Evolutionary conservation across 2,329 filamentous ascomycete genomes (phyloP).

Genomic region (Talaromyces amestolkiae): DNA sequence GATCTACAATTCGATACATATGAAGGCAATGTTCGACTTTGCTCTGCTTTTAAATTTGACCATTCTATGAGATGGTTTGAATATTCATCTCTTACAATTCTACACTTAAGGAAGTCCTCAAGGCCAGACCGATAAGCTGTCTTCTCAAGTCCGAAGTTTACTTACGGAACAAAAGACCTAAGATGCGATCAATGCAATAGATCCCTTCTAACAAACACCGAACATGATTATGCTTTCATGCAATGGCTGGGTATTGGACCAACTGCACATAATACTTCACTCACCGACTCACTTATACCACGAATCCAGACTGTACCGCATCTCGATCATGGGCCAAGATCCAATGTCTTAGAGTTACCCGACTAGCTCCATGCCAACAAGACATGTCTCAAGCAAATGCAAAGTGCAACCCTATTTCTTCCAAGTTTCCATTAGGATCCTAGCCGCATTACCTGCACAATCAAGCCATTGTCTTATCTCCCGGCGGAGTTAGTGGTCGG

Average conservation of each 20-base stretch:
- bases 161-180: background rate
- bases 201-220: background rate
- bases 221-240: background rate
- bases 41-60: background rate
- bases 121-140: background rate
- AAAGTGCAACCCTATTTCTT: background rate
- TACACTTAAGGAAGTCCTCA: background rate
- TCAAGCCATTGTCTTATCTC: constrained; percentile 4
- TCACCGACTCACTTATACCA: background rate
- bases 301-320: background rate
- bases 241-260: background rate
- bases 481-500: constrained; percentile 2
- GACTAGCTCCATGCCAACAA: constrained; percentile 4
- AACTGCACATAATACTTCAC: background rate
- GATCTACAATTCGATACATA: background rate
- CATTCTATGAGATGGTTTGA: background rate
- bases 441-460: background rate
- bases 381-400: constrained; percentile 7
- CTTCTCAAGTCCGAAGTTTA: background rate
- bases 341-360: constrained; percentile 6
- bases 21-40: no score
- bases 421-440: background rate
- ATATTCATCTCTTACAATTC: no score
- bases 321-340: background rate
- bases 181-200: background rate